Evolutionary conservation across 2,329 filamentous ascomycete genomes (phyloP), one percentile per base, ranked within the genome.

Genomic region (Fusarium annulatum): DNA sequence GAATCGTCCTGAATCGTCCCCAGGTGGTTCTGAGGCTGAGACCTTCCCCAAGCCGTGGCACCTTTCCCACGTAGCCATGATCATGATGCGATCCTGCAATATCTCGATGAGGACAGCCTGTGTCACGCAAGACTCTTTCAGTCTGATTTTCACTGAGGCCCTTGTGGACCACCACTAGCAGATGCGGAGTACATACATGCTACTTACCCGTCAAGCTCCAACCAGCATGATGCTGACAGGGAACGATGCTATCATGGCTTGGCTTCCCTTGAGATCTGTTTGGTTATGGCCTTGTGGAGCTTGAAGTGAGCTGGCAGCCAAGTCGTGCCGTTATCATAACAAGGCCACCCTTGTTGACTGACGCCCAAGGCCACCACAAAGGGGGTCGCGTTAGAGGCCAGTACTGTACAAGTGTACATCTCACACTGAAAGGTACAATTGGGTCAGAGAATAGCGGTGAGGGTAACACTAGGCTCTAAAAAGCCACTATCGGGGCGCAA

Each of bases 1-100:
- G 28, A 49, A 51, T 28, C 9, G 30, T 16, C 19, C 51, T 30
- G 43, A 18, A 43, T 45, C n/a, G 26, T 38, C 52, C 45, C 23
- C 36, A 64, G 30, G 46, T 55, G 33, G 45, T 21, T 49, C 43
- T 57, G 48, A 62, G 64, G 61, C 58, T 64, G 66, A 61, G 60
- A 60, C 55, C 42, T 62, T 62, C 57, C 41, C 33, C 26, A 63
- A 53, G 61, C 53, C 34, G 62, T 70, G 63, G 45, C 56, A 73
- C 64, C 69, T 63, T 53, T 73, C 59, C 46, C 43, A 61, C 43
- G 52, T 48, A 59, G 49, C 60, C 62, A 69, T 64, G 55, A 64
- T 67, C 67, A 72, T 76, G 59, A 77, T 75, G 75, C 69, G 70
- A 74, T 76, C 72, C 75, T 75, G 75, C 65, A 77, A 76, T 72